Base-by-base conservation (phyloP, 2,329 filamentous ascomycete species). In the Arthrobotrys sinensis region DNA sequence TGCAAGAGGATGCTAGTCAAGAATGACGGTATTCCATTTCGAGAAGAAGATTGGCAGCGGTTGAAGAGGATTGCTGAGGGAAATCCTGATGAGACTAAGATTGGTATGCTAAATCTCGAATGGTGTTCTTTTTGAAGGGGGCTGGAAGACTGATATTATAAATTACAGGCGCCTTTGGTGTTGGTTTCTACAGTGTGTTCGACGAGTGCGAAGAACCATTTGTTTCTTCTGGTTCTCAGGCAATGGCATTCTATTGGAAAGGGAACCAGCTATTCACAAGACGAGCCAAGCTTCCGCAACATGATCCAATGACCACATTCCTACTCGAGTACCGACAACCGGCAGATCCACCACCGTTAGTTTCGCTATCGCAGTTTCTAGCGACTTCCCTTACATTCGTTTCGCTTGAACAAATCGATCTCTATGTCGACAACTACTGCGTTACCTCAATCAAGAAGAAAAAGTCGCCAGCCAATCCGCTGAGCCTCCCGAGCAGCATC, bases 211-310 rank as follows among this genome's bases (percentile, higher is more conserved):
- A 99, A 85, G 94, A 97, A 81, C 96, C 96, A 0, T 98, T 99
- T 83, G 92, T 99, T 80, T 96, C 93, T 81, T 98, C 95, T 0
- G 96, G 96, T 0, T 89, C 88, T 79, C 91, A 97, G 85, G 94
- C 94, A 43, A 97, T 99, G 93, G 95, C 95, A 0, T 99, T 99
- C 83, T 99, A 97, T 86, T 99, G 96, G 96, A 98, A 97, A 84
- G 94, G 92, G n/a, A 98, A 98, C 84, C 93, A 93, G 4, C 88
- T 99, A 1, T 98, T 97, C 84, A 99, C 96, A 24, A 92, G 94
- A 82, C 68, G 81, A 40, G 80, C 79, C n/a, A 93, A 93, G 81
- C 88, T 96, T 21, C 90, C 91, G 80, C 85, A 97, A 6, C 90
- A 92, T 0, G 87, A 89, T 53, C 86, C 87, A 36, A 89, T 95